Conservation (phyloP, 352 stramenopile species). For the Blastocystis sp. region DNA sequence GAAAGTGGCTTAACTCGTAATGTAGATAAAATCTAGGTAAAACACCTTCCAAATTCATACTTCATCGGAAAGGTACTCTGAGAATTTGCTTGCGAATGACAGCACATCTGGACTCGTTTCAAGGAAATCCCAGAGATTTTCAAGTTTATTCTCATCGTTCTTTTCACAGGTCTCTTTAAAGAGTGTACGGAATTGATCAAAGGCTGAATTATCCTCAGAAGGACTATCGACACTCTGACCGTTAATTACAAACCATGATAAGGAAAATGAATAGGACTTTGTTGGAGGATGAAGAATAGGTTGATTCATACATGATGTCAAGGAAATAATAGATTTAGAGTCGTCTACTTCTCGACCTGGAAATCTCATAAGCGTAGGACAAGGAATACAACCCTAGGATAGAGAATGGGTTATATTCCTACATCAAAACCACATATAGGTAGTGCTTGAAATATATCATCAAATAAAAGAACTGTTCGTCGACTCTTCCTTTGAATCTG, state of each 20-base stretch:
- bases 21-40: not conserved
- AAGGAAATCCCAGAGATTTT: not conserved
- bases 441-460: not conserved
- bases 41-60: not conserved
- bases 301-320: not conserved
- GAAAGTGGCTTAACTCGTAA: not conserved
- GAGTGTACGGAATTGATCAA: not conserved
- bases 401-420: not conserved
- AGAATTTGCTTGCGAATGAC: not conserved
- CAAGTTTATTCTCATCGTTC: not conserved
- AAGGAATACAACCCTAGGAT: not conserved
- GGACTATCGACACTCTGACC: not conserved
- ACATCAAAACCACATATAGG: slow-evolving; percentile 21
- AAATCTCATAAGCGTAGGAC: not conserved
- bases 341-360: too few relatives aligned
- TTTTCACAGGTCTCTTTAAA: not conserved
- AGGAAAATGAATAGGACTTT: not conserved
- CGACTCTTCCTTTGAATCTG: slow-evolving; percentile 57
- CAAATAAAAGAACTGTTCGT: not conserved
- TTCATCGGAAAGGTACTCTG: not conserved
- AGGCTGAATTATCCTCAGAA: not conserved
- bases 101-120: not conserved
- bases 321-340: not conserved
- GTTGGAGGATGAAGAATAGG: not conserved
- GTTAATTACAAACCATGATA: not conserved